phyloP scores from a whole-genome alignment of 768 basidiomycete species.

The Rhodotorula toruloides region DNA sequence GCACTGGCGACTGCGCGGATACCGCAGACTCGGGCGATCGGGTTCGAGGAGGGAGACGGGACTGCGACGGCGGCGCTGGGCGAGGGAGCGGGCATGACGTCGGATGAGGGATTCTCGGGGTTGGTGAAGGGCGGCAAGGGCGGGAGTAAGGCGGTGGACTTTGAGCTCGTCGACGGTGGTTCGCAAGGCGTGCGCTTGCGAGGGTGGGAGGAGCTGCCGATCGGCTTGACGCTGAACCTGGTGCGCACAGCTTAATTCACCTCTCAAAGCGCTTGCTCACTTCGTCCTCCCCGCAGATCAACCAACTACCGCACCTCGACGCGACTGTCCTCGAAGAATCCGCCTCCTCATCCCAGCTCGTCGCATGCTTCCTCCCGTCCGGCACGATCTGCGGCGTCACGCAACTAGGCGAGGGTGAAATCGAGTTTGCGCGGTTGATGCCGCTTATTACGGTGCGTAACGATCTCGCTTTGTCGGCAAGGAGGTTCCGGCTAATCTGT shows the following conservation, averaged over 20 bases:
- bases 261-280: neutral
- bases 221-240: conserved; percentile 70
- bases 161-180: conserved; percentile 71
- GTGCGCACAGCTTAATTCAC: conserved; percentile 58
- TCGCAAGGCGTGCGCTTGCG: conserved; percentile 68
- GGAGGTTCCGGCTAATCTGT: neutral
- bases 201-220: conserved; percentile 65
- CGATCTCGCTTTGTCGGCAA: neutral
- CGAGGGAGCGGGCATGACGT: conserved; percentile 12
- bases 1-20: conserved; percentile 78
- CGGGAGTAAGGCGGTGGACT: conserved; percentile 60
- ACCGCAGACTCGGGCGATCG: conserved; percentile 65
- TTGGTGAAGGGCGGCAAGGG: conserved; percentile 54
- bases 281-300: conserved; percentile 49
- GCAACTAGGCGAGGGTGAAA: conserved; percentile 60
- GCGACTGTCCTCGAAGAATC: conserved; percentile 68
- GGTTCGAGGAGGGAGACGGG: conserved; percentile 50
- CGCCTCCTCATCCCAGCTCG: conserved; percentile 58
- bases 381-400: conserved; percentile 59
- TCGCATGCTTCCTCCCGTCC: conserved; percentile 49
- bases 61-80: neutral
- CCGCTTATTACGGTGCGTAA: conserved; percentile 56
- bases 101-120: conserved; percentile 55
- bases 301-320: conserved; percentile 65
- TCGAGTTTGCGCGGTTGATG: conserved; percentile 53